Evolutionary conservation across 179 eudicot genomes (phyloP), one percentile per base, ranked within the genome.

Genomic region (Patellifolia procumbens): DNA sequence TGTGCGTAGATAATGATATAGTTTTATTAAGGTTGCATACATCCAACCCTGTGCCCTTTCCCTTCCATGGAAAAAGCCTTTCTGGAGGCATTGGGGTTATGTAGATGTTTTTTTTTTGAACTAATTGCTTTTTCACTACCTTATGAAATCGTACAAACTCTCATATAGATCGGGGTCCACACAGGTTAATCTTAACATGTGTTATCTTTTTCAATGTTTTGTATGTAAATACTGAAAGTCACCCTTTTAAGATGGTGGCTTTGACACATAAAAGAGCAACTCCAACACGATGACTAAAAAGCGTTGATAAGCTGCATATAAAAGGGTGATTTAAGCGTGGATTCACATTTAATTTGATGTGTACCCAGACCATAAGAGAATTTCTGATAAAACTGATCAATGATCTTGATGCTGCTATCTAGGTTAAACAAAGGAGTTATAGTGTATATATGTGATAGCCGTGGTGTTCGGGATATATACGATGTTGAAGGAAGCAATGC

Each of bases 361-460:
- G 45, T 7, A 39, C 45, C 45, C 6, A 11, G 42, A 6, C 45
- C 45, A 39, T 39, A 39, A 7, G 9, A 26, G 26, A 24, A 22
- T 45, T 8, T 31, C 1, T 68, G 2, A 45, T 26, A 10, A 46
- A 43, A 1, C 7, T 22, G 20, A 26, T 28, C 45, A 2, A 37
- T 65, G 49, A 13, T 68, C 72, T 65, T 24, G 34, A 22, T 72
- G 35, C 70, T 81, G 73, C 62, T 59, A 59, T 78, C 48, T 88
- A 95, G 99, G 99, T 82, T 95, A 85, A 88, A 91, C 83, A 93
- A 95, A 82, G 97, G 99, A 56, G 97, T 95, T 65, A 95, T 95
- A 72, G 99, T 95, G 52, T 95, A 95, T 74, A 90, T 95, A 46
- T 93, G 97, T 70, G 97, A 95, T 76, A 93, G 97, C 74, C 91